phyloP scores from a whole-genome alignment of 345 rosid genomes.

The Arabis alpina region DNA sequence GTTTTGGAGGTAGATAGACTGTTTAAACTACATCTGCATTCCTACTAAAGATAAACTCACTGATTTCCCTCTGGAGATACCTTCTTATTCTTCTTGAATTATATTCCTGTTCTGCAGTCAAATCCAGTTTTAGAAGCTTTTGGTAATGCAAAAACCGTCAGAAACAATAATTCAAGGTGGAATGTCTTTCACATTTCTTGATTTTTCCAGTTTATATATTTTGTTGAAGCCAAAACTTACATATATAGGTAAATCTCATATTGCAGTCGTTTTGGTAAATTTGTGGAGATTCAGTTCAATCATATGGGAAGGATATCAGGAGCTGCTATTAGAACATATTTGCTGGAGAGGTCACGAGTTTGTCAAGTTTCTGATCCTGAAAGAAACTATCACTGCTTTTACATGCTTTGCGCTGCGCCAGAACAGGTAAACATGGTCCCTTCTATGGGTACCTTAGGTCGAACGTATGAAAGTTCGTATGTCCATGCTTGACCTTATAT shows the following conservation, averaged over 20 bases:
- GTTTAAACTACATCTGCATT: background rate
- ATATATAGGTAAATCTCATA: conserved; percentile 36
- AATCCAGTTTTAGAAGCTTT: conserved; percentile 99
- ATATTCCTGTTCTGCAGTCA: conserved; percentile 58
- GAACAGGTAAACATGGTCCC: conserved; percentile 58
- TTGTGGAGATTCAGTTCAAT: conserved; percentile 95
- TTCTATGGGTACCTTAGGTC: conserved; percentile 23
- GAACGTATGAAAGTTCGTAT: conserved; percentile 16
- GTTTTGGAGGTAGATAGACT: conserved; percentile 80
- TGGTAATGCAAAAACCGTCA: conserved; percentile 98
- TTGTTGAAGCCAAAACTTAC: conserved; percentile 21
- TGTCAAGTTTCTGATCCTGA: conserved; percentile 99
- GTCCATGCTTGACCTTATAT: conserved; percentile 20
- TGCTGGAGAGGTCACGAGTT: conserved; percentile 96
- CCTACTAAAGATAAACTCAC: conserved; percentile 17
- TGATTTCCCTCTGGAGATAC: conserved; percentile 15
- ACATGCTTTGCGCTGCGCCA: conserved; percentile 98
- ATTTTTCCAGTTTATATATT: conserved; percentile 22
- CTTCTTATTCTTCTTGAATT: conserved; percentile 26
- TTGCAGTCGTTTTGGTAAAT: conserved; percentile 96
- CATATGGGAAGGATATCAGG: conserved; percentile 87
- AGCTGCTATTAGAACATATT: conserved; percentile 95
- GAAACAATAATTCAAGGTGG: conserved; percentile 96
- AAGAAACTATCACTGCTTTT: conserved; percentile 98
- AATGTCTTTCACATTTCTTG: conserved; percentile 8